Evolutionary conservation across 129 eudicot genomes (phyloP).

Genomic region (sunflower (Helianthus annuus)): DNA sequence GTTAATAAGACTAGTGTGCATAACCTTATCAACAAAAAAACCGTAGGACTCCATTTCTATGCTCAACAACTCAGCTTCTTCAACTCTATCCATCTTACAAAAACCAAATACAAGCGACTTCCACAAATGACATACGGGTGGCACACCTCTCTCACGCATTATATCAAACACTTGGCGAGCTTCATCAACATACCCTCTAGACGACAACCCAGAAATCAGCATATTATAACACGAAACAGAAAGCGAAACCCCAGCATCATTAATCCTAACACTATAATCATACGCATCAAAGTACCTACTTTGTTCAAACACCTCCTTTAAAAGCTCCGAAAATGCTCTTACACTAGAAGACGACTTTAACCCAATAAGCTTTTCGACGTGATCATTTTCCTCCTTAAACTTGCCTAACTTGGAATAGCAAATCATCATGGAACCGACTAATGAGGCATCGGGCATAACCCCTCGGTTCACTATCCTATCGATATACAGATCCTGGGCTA

Average conservation of each 20-base stretch:
- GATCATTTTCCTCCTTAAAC: conserved; percentile 46
- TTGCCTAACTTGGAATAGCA: conserved; percentile 56
- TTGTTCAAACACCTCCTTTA: conserved; percentile 33
- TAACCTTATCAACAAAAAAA: conserved; percentile 52
- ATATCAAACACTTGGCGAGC: conserved; percentile 49
- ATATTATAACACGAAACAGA: conserved; percentile 53
- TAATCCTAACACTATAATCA: conserved; percentile 39
- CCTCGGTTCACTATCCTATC: conserved; percentile 46
- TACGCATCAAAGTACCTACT: conserved; percentile 48
- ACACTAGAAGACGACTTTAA: conserved; percentile 17
- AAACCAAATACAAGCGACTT: conserved; percentile 57
- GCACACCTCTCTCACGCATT: conserved; percentile 57
- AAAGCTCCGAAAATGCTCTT: conserved; percentile 30
- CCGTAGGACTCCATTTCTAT: conserved; percentile 58
- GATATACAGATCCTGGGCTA: conserved; percentile 46
- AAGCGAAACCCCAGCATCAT: conserved; percentile 40
- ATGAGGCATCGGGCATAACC: conserved; percentile 18
- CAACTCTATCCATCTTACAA: conserved; percentile 54
- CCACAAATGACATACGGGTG: conserved; percentile 45
- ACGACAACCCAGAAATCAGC: conserved; percentile 49
- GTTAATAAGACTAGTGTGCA: conserved; percentile 57
- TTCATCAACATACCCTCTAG: conserved; percentile 57
- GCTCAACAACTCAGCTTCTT: conserved; percentile 58
- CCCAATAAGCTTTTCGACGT: conserved; percentile 39
- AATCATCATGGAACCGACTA: conserved; percentile 53